Evolutionary conservation across 164 flowering plant genomes (phyloP).

Genomic region (Dillenia suffruticosa): DNA sequence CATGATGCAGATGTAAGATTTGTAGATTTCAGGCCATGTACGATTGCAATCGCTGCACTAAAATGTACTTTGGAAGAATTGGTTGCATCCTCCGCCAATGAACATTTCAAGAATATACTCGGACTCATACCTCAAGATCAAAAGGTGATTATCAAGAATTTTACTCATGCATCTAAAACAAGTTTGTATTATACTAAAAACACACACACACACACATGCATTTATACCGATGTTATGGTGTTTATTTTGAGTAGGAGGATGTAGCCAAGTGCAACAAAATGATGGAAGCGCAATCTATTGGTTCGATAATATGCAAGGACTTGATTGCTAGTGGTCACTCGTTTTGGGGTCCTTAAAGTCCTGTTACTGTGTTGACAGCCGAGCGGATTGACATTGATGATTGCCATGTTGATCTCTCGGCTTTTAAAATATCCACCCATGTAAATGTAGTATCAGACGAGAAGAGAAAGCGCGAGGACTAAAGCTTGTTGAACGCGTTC

Average conservation of each 20-base stretch:
- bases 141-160: conserved; percentile 21
- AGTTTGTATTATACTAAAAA: too few relatives aligned
- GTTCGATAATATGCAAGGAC: conserved; percentile 11
- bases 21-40: conserved; percentile 38
- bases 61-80: conserved; percentile 33
- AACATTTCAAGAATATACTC: conserved; percentile 11
- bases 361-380: conserved; percentile 37
- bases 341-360: conserved; percentile 41
- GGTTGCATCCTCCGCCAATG: conserved; percentile 19
- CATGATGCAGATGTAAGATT: conserved; percentile 35
- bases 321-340: conserved; percentile 4
- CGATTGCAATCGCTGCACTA: conserved; percentile 41
- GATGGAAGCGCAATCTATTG: conserved; percentile 27
- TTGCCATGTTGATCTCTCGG: conserved; percentile 19
- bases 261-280: conserved; percentile 31
- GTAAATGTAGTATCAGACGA: conserved; percentile 8
- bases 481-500: too few relatives aligned
- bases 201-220: too few relatives aligned
- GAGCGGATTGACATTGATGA: conserved; percentile 14
- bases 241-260: conserved; percentile 25
- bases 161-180: not conserved
- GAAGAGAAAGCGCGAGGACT: conserved; percentile 27
- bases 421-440: conserved; percentile 3
- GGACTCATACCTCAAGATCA: conserved; percentile 29
- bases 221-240: not conserved